These are phyloP conservation scores for Lasiodiplodia theobromae DNA, from an alignment of 2,329 filamentous ascomycete species.

Conservation along the genomic window DNA sequence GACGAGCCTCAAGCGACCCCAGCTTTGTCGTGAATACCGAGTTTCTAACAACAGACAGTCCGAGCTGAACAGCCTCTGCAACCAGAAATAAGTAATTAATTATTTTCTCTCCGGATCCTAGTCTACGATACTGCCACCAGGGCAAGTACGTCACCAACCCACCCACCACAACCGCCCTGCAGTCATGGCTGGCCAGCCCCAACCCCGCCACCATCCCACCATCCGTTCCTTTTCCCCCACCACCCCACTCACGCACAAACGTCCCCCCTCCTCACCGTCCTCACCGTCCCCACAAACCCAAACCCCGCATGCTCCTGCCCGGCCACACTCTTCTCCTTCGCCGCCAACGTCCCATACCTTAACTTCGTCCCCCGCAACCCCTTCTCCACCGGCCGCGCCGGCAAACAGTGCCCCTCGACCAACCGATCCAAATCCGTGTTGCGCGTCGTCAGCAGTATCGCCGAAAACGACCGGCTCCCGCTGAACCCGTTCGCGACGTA, in stretches of 20 bases:
- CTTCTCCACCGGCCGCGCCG: background rate
- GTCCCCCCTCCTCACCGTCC: background rate
- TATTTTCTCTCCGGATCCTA: too few relatives aligned
- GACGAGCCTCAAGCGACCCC: too few relatives aligned
- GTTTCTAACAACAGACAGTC: too few relatives aligned
- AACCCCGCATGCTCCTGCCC: constrained; percentile 9
- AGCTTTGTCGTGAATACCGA: too few relatives aligned
- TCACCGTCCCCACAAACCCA: background rate
- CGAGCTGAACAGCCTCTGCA: too few relatives aligned
- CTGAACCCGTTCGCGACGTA: constrained; percentile 2
- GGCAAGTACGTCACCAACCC: too few relatives aligned
- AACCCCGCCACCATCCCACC: too few relatives aligned
- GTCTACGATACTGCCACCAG: too few relatives aligned
- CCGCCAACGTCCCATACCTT: background rate
- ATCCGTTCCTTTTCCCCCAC: too few relatives aligned
- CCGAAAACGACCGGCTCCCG: constrained; percentile 7
- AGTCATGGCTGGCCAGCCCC: too few relatives aligned
- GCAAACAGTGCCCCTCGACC: background rate
- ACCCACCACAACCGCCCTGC: too few relatives aligned
- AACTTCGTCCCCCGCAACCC: background rate
- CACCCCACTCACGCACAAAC: background rate
- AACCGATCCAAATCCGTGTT: background rate
- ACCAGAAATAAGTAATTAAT: too few relatives aligned
- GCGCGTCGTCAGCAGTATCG: constrained; percentile 7
- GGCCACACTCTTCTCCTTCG: background rate